Evolutionary conservation across 495 filamentous ascomycete species (phyloP), one percentile per base, ranked within the genome.

Genomic region (Penicillium verhagenii): DNA sequence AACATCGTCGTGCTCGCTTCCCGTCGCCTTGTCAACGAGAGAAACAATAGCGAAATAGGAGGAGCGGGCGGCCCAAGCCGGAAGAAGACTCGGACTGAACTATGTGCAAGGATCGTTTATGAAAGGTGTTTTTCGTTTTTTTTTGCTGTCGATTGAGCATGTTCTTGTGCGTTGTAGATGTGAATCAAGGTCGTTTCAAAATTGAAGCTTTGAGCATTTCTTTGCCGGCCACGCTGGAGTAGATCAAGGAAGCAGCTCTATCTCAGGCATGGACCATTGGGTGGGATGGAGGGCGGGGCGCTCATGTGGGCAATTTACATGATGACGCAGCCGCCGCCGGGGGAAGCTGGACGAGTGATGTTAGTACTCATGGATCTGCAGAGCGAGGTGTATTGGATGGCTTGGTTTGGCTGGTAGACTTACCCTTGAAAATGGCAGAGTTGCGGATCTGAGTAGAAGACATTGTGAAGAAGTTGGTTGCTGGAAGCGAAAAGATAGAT

Each of bases 291-390:
- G 29, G 51, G 42, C 29, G 37, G 33, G 20, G 42, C 16, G 51
- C 4, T 44, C 44, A 58, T 64, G 47, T 56, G 56, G 33, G 38
- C 1, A 39, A 44, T 53, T 61, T 66, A 66, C 72, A 73, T 73
- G 56, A 75, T 59, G 48, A 71, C 61, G 65, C 72, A 75, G 57
- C 72, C 71, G 61, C 64, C 68, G 47, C 68, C 66, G 53, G 72
- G 69, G 58, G 67, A 65, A 46, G 65, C 70, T 61, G 26, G 51
- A 37, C 20, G 56, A n/a, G 21, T 13, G n/a, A 52, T 49, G 42
- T 66, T 47, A 58, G 60, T n/a, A 33, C 2, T n/a, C 8, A n/a
- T n/a, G n/a, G n/a, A n/a, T n/a, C n/a, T n/a, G n/a, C n/a, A n/a
- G n/a, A n/a, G n/a, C n/a, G n/a, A n/a, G n/a, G n/a, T n/a, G n/a